Evolutionary conservation across 2,329 filamentous ascomycete species (phyloP), one percentile per base, ranked within the genome.

Genomic region (Claviceps cyperi): DNA sequence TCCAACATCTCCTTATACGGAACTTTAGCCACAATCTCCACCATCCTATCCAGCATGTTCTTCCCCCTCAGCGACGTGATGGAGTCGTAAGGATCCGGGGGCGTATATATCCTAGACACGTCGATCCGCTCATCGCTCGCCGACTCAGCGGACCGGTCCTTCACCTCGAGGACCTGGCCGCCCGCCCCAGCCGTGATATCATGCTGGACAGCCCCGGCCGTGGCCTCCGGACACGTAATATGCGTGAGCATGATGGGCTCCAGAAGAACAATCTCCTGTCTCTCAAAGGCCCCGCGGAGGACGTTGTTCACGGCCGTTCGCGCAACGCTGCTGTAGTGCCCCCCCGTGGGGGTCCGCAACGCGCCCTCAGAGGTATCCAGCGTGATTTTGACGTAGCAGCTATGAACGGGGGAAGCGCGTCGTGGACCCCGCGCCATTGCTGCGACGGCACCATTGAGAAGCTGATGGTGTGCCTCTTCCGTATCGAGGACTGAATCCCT

Each of bases 1-100:
- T 91, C 86, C 37, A 97, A 83, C 87, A 97, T 96, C 67, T 97
- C 91, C 68, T 92, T 94, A 59, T 97, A 73, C 35, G 92, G 92
- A 28, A 97, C 91, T 59, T 86, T 81, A 21, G 90, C 92, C 11
- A 84, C 81, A 57, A 98, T 87, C 47, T 83, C 76, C 51, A 75
- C 70, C 69, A 70, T 73, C 44, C 72, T 68, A 50, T 69, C 66
- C 36, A 66, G 68, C 38, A 66, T 72, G 57, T 70, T 73, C 61
- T 73, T 74, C 40, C 71, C 70, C 43, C 68, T 72, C 58, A 69
- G 71, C 62, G 71, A 91, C 24, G 75, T 74, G 46, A 77, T 67
- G 43, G 74, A 73, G 48, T 80, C 76, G 58, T 80, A 97, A 1
- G 89, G 89, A 63, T 97, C 91, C 0, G 83, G 83, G 0, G 91